Conservation (phyloP, 192 early-diverging fungal genomes). For the Rhizophlyctis rosea region DNA sequence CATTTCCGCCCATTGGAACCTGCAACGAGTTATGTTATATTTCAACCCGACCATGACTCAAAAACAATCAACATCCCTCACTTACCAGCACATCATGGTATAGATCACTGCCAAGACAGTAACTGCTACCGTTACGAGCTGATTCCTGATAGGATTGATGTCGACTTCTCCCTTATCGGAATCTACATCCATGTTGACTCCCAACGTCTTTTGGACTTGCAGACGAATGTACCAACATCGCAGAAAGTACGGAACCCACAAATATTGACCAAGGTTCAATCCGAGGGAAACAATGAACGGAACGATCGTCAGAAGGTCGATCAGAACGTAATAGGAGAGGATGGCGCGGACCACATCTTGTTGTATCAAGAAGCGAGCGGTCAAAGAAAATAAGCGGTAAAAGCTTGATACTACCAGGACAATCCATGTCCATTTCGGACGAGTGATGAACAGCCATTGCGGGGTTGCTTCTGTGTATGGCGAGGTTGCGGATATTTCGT, state of each 20-base stretch:
- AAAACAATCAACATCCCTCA: not conserved
- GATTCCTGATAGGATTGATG: slow-evolving; percentile 10
- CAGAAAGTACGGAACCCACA: slow-evolving; percentile 15
- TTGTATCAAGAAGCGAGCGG: not conserved
- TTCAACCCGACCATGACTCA: no score
- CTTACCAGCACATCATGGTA: slow-evolving; percentile 4
- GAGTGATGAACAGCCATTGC: slow-evolving; percentile 9
- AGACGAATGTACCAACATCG: slow-evolving; percentile 13
- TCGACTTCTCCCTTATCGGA: not conserved
- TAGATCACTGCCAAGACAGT: slow-evolving; percentile 1
- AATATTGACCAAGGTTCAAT: slow-evolving; percentile 2
- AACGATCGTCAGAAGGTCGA: slow-evolving; percentile 10
- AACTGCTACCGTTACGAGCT: not conserved
- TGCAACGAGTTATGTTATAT: not conserved
- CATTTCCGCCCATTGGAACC: slow-evolving; percentile 6
- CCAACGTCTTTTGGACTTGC: not conserved
- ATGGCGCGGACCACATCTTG: slow-evolving; percentile 1
- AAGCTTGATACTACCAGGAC: not conserved
- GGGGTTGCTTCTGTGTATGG: slow-evolving; percentile 2
- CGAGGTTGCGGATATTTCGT: slow-evolving; percentile 2
- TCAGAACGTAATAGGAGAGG: not conserved
- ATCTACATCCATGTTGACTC: slow-evolving; percentile 5
- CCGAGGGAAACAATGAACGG: slow-evolving; percentile 9
- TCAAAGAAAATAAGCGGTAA: slow-evolving; percentile 4
- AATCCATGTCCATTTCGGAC: slow-evolving; percentile 2